phyloP scores from a whole-genome alignment of 495 filamentous ascomycete species.

The Penicillium argentinense region DNA sequence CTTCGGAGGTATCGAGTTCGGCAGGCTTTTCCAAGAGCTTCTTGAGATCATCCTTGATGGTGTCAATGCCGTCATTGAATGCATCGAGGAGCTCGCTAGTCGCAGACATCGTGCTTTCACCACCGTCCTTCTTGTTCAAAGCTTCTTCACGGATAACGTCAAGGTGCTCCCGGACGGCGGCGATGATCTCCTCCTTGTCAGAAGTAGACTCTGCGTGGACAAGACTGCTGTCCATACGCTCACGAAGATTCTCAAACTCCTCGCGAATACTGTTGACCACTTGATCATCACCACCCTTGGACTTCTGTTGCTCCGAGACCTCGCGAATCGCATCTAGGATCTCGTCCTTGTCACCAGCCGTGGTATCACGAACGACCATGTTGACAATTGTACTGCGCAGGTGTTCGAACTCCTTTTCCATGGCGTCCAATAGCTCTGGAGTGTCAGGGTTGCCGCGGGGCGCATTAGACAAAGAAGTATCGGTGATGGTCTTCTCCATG shows the following conservation, averaged over 20 bases:
- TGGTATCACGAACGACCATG: conserved; percentile 59
- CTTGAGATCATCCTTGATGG: conserved; percentile 71
- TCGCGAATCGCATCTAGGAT: conserved; percentile 65
- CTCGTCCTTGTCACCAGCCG: conserved; percentile 56
- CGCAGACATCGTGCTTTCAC: conserved; percentile 57
- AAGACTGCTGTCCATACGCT: conserved; percentile 49
- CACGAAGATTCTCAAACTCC: conserved; percentile 75
- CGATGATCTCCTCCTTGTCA: conserved; percentile 57
- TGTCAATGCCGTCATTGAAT: conserved; percentile 76
- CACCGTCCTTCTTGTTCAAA: conserved; percentile 50
- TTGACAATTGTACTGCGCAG: conserved; percentile 71
- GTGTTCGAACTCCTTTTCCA: conserved; percentile 69
- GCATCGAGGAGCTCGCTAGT: conserved; percentile 78
- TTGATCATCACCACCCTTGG: conserved; percentile 14
- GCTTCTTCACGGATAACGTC: conserved; percentile 68
- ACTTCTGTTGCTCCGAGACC: conserved; percentile 26
- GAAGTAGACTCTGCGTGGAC: conserved; percentile 29
- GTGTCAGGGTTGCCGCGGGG: conserved; percentile 44
- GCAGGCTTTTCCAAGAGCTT: conserved; percentile 74
- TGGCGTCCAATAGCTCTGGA: conserved; percentile 62
- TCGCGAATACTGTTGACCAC: conserved; percentile 56
- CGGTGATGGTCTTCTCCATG: conserved; percentile 60
- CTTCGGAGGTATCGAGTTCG: conserved; percentile 80
- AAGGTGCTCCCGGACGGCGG: conserved; percentile 69
- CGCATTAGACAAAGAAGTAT: conserved; percentile 33